Conservation (phyloP, 73 alveolate species). For the Paramecium octaurelia region DNA sequence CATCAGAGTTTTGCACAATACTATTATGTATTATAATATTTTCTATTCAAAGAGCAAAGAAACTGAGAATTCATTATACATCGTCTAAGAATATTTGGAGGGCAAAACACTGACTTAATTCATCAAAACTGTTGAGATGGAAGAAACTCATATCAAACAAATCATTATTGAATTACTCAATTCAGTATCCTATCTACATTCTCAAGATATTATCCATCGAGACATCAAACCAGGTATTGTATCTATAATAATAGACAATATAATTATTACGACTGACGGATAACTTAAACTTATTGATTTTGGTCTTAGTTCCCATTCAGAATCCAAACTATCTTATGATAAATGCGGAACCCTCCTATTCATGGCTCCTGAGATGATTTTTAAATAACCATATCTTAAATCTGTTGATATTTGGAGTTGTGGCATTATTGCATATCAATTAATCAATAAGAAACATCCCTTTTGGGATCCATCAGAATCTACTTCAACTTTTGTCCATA, state of each 20-base stretch:
- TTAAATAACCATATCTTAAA: background rate
- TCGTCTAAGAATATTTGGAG: slow-evolving; percentile 4
- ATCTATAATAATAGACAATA: background rate
- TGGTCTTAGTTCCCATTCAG: slow-evolving; percentile 28
- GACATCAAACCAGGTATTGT: slow-evolving; percentile 39
- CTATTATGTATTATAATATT: background rate
- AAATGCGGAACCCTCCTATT: slow-evolving; percentile 33
- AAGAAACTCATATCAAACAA: background rate
- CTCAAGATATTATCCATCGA: slow-evolving; percentile 27
- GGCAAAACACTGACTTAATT: background rate
- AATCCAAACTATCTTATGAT: background rate
- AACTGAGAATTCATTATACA: background rate
- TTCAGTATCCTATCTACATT: background rate
- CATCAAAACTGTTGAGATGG: background rate
- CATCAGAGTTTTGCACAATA: background rate
- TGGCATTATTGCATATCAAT: background rate
- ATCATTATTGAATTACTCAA: background rate
- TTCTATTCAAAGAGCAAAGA: background rate
- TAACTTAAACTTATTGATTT: slow-evolving; percentile 20
- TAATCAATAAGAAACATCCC: slow-evolving; percentile 11
- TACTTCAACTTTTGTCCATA: background rate
- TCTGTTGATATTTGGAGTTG: slow-evolving; percentile 46
- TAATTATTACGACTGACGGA: background rate
- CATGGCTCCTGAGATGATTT: slow-evolving; percentile 51
- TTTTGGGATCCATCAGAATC: background rate